Percentiles rank a stretch among this genome's conserved stretches.
Evolutionary conservation across 257 asterid species (phyloP).

Genomic region (Marsdenia floribunda): DNA sequence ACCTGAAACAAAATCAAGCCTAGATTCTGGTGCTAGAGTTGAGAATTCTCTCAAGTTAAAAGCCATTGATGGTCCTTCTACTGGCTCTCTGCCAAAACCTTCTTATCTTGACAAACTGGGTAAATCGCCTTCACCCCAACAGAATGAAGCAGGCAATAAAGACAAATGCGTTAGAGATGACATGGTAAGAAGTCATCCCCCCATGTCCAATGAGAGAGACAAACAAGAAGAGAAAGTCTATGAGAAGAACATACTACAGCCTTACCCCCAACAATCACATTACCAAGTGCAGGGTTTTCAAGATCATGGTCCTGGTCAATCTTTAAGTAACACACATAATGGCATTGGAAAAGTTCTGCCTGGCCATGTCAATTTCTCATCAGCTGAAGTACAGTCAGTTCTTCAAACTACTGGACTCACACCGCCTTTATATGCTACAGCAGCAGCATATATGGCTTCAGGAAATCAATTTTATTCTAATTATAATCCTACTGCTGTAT

Average conservation of each 20-base stretch:
- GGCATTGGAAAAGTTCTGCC: constrained; percentile 27
- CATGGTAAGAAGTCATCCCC: constrained; percentile 26
- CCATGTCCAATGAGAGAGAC: constrained; percentile 32
- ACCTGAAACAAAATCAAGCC: constrained; percentile 36
- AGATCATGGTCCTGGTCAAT: constrained; percentile 34
- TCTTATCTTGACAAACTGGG: constrained; percentile 27
- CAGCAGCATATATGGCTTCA: constrained; percentile 65
- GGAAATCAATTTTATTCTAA: constrained; percentile 54
- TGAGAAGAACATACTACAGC: constrained; percentile 34
- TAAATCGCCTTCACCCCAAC: constrained; percentile 29
- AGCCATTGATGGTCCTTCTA: constrained; percentile 27
- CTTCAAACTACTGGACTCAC: constrained; percentile 46
- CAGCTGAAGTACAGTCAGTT: constrained; percentile 44
- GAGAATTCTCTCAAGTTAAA: constrained; percentile 30
- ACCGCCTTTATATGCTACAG: constrained; percentile 64
- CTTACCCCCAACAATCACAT: constrained; percentile 40
- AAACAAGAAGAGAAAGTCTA: constrained; percentile 33
- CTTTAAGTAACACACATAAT: constrained; percentile 24
- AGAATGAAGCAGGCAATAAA: constrained; percentile 30
- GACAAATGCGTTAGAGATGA: constrained; percentile 33
- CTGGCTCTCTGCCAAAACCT: constrained; percentile 23
- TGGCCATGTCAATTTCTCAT: constrained; percentile 30
- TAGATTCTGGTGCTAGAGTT: constrained; percentile 24
- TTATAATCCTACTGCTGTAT: constrained; percentile 46
- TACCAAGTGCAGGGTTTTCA: constrained; percentile 43